Evolutionary conservation across 1,284 basidiomycete genomes (phyloP), one percentile per base, ranked within the genome.

Genomic region (Boletus semigastroideus): DNA sequence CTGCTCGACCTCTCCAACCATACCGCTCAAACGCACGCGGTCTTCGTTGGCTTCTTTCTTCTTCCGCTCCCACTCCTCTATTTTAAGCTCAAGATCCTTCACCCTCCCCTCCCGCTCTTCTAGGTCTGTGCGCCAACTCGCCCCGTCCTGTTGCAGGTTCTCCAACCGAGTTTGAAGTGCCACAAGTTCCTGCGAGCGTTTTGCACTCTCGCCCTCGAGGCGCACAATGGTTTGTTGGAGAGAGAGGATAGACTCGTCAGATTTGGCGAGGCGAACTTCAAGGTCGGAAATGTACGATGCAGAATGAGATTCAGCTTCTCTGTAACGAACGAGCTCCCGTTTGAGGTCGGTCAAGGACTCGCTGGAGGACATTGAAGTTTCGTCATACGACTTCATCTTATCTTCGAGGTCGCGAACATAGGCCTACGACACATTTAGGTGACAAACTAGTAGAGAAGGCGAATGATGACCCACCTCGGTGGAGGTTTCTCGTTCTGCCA

Each of bases 371-470:
- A 90, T 73, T 19, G 86, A 86, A 5, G 81, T 83, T 60, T 95
- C 92, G 59, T 93, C 85, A 60, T 88, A 88, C 2, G 78, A 72
- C 70, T 90, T 92, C 67, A 98, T 84, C 70, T 92, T 92, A 59
- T 87, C 84, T 70, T 99, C 95, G 27, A 98, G 77, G 67, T 98
- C 94, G 42, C 84, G 88, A 25, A 98, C 87, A 69, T 98, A 98
- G 1, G 87, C 87, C 90, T 91, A 61, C 12, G 46, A 57, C 42
- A 36, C 42, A 53, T 55, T 17, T 46, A 25, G 55, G 20, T 48
- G 25, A 57, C 56, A 22, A 60, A 52, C 17, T 37, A 33, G 45
- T 19, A n/a, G 36, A 42, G n/a, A 48, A 40, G 42, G 45, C 36
- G 48, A 38, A 51, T 46, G 34, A 42, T 19, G 12, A 57, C 74